Evolutionary conservation across 73 alveolate genomes (phyloP), one percentile per base, ranked within the genome.

Genomic region (Paramecium biaurelia): DNA sequence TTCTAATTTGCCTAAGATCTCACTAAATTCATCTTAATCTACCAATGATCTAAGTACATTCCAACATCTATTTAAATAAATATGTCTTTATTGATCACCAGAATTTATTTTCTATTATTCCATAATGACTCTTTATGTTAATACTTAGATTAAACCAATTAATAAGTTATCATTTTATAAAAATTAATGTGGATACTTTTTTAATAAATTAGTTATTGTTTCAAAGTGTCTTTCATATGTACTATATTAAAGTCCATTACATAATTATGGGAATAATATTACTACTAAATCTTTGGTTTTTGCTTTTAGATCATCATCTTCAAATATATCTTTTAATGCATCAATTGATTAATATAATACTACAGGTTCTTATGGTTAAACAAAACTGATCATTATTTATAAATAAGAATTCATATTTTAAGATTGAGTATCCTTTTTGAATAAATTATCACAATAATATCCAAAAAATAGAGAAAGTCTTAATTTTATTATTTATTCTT

Each of bases 41-140:
- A 93, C 28, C 35, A 94, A 89, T 15, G 35, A 59, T 56, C 96
- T 92, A 49, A 95, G 82, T 30, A 94, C 49, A 76, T 93, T 85
- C 98, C 97, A 95, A 96, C 97, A 95, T 72, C 93, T 95, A 58
- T 94, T 88, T 11, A 94, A 57, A 14, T 89, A 86, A 18, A 92
- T 85, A 85, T 67, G 74, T 85, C 92, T 92, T 26, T 30, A 32
- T 68, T 86, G 92, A 12, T 86, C 94, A 35, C 92, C 88, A 20
- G 74, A 94, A 53, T 70, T 79, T n/a, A 89, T 49, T 12, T 57
- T 28, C 7, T 68, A 43, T 9, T 26, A 45, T 89, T 89, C 94
- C 18, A 30, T 53, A 6, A 70, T 43, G 1, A 89, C 76, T 70
- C 92, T 89, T 24, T 89, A 68, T 1, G 30, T 63, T 15, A 87